These are phyloP conservation scores for Cordyceps tenuipes DNA, from an alignment of 2,329 filamentous ascomycete genomes.

Conservation along the genomic window DNA sequence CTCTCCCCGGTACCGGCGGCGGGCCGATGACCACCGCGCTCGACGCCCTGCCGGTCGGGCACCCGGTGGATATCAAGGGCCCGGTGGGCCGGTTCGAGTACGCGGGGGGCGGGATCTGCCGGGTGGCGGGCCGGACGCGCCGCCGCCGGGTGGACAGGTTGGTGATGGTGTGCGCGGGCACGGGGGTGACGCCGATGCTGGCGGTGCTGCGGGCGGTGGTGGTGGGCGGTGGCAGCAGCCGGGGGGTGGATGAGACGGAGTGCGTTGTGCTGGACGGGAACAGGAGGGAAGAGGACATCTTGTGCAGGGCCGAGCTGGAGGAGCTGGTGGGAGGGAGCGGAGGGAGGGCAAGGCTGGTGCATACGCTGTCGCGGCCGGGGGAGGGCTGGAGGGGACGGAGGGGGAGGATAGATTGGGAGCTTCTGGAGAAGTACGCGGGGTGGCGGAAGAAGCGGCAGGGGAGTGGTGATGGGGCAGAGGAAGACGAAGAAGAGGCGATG, in stretches of 20 bases:
- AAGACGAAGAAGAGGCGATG: conserved; percentile 26
- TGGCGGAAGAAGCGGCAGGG: not conserved
- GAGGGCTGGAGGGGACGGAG: not conserved
- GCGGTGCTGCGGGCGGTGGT: conserved; percentile 72
- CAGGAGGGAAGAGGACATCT: conserved; percentile 67
- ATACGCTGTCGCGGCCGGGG: not conserved
- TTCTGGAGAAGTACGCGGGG: not conserved
- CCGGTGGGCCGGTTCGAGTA: conserved; percentile 84
- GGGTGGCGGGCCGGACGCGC: conserved; percentile 48
- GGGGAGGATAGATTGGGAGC: not conserved
- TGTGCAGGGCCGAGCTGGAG: conserved; percentile 27
- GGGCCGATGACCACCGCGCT: conserved; percentile 72
- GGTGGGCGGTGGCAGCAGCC: conserved; percentile 44
- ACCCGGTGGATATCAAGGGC: conserved; percentile 76
- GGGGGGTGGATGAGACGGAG: conserved; percentile 52
- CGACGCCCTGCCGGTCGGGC: conserved; percentile 62
- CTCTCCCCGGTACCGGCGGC: no score
- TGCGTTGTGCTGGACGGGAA: conserved; percentile 78
- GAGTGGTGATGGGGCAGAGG: no score
- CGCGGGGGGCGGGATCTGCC: conserved; percentile 55
- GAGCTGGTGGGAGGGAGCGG: not conserved
- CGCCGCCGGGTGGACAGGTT: conserved; percentile 59
- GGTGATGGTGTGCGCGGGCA: conserved; percentile 80
- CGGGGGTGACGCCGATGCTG: conserved; percentile 87
- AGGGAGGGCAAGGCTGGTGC: not conserved